Percentiles rank a stretch among this genome's conserved stretches.
phyloP scores from a whole-genome alignment of 148 eudicot genomes.

The Heliamphora exappendiculata region DNA sequence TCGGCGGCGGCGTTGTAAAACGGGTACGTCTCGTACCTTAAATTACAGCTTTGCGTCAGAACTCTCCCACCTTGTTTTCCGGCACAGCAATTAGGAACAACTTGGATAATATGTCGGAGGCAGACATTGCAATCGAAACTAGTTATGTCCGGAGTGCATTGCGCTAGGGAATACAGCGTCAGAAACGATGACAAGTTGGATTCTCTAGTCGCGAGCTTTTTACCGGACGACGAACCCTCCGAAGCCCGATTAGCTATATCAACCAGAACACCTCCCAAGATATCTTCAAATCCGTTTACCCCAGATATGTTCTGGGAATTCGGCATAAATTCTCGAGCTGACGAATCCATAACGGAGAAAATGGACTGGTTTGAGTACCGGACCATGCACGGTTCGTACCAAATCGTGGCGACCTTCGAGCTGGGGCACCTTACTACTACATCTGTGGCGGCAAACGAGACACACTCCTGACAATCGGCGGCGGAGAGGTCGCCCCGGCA shows the following conservation, averaged over 20 bases:
- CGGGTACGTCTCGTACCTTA: slow-evolving; percentile 21
- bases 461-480: slow-evolving; percentile 18
- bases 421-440: slow-evolving; percentile 5
- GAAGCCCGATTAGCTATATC: slow-evolving; percentile 11
- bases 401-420: slow-evolving; percentile 6
- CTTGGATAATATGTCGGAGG: neutral
- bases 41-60: slow-evolving; percentile 20
- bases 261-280: neutral
- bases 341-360: slow-evolving; percentile 4
- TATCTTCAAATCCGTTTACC: neutral
- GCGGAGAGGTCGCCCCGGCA: slow-evolving; percentile 32
- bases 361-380: slow-evolving; percentile 22
- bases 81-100: neutral
- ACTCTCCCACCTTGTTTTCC: slow-evolving; percentile 12
- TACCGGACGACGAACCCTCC: neutral
- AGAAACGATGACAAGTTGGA: neutral
- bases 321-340: fast-evolving
- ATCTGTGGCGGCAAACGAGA: slow-evolving; percentile 8
- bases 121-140: slow-evolving; percentile 19
- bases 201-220: slow-evolving; percentile 21
- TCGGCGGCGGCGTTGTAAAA: slow-evolving; percentile 17
- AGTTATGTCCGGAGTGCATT: slow-evolving; percentile 35
- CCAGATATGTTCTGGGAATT: neutral
- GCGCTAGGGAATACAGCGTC: slow-evolving; percentile 23
- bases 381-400: slow-evolving; percentile 29